Evolutionary conservation across 2,329 filamentous ascomycete genomes (phyloP).

Genomic region (Colletotrichum musicola): DNA sequence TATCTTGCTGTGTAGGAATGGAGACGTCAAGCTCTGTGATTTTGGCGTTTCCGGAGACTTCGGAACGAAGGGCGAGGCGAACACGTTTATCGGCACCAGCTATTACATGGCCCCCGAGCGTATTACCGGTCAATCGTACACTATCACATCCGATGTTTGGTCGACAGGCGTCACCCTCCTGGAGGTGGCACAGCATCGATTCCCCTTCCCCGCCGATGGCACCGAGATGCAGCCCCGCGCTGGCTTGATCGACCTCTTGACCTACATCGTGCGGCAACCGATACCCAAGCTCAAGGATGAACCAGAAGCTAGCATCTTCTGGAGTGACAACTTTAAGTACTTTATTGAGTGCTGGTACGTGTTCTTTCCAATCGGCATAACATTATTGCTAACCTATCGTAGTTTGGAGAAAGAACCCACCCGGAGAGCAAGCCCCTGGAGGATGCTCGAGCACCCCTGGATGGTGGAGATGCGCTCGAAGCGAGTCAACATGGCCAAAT

Average conservation of each 20-base stretch:
- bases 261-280: slow-evolving; percentile 95
- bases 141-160: slow-evolving; percentile 99
- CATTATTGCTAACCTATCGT: slow-evolving; percentile 22
- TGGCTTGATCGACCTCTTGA: slow-evolving; percentile 93
- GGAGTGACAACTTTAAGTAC: slow-evolving; percentile 98
- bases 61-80: slow-evolving; percentile 97
- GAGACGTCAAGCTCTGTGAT: slow-evolving; percentile 97
- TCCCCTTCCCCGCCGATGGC: slow-evolving; percentile 97
- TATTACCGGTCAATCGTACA: slow-evolving; percentile 97
- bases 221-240: slow-evolving; percentile 95
- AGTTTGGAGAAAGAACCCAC: slow-evolving; percentile 95
- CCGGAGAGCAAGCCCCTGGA: slow-evolving; percentile 93
- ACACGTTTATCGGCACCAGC: slow-evolving; percentile 98
- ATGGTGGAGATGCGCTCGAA: slow-evolving; percentile 96
- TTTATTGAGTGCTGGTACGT: slow-evolving; percentile 99
- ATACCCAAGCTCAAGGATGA: slow-evolving; percentile 98
- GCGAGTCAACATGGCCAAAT: slow-evolving; percentile 97
- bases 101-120: slow-evolving; percentile 99
- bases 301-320: slow-evolving; percentile 87
- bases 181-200: slow-evolving; percentile 99
- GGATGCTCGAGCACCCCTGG: slow-evolving; percentile 99
- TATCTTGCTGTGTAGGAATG: slow-evolving; percentile 91
- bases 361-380: not conserved
- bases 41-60: slow-evolving; percentile 98
- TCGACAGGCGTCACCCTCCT: slow-evolving; percentile 95